Evolutionary conservation across 148 eudicot species (phyloP), one percentile per base, ranked within the genome.

Genomic region (Rhododendron molle): DNA sequence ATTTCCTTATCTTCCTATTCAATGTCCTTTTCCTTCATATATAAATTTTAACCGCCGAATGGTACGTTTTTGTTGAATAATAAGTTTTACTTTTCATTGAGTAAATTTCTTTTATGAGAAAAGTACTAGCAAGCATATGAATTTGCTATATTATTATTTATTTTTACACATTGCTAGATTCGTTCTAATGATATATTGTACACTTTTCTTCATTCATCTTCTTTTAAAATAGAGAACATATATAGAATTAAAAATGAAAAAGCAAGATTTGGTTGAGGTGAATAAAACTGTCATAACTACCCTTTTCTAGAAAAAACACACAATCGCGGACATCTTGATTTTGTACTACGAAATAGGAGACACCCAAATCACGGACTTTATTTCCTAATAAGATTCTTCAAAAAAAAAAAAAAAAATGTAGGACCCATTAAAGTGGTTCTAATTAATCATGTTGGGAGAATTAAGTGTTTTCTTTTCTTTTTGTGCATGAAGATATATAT

Each of bases 221-320:
- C 26, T 49, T 38, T 62, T 38, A 40, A 58, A 62, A 58, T n/a
- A 60, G 15, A 38, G n/a, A 13, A 62, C 84, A 40, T n/a, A n/a
- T n/a, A n/a, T 21, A 82, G 5, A 32, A 23, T 62, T 3, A 36
- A 3, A 56, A 28, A 3, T 10, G 0, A 16, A 32, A 81, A 81
- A 26, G 69, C 26, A 34, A 54, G 12, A 38, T 47, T 58, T 82
- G 34, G 69, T 60, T 82, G 7, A 60, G 50, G 52, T 36, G 34
- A 62, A 38, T 60, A 38, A 74, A 82, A 62, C 84, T 5, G 84
- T 40, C 84, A 82, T 82, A 82, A 82, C 84, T 43, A 62, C 84
- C 74, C 16, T 56, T 36, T 7, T 34, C 0, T 1, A 56, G 28
- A 13, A 34, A 40, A 34, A 81, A 60, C 76, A 43, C 16, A 32